Evolutionary conservation across 768 basidiomycete species (phyloP), one percentile per base, ranked within the genome.

Genomic region (Boletus reticuloceps): DNA sequence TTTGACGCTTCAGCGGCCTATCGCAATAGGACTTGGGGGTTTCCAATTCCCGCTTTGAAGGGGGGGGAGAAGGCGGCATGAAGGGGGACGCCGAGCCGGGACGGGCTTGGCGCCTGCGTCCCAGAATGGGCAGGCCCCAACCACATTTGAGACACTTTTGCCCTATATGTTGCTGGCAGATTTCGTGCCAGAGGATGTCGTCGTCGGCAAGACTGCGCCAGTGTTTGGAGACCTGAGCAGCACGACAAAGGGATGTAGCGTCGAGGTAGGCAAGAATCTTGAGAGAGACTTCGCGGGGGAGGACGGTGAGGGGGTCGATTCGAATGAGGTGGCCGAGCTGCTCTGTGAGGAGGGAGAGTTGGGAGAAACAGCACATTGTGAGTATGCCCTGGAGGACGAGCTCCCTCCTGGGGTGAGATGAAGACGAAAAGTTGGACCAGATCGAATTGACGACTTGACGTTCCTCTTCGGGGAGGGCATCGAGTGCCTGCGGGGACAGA

Each of bases 341-440:
- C 59, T 97, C 92, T 31, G 94, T 89, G 55, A 99, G 87, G 47
- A 98, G 89, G 27, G 97, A 98, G 29, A 99, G 86, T 67, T 99
- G 94, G 45, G 91, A 95, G 77, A 97, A 98, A 74, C 97, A 98
- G 72, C 95, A 98, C 94, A 99, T 98, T 16, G 97, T 98, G 62
- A 99, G 85, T 55, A 99, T 82, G 39, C 97, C 97, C 64, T 91
- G 92, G 47, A 99, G 88, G 68, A 98, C 98, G 69, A 98, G 85
- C 51, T 90, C 92, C 37, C 97, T 83, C 36, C 91, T 85, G 6
- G 89, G 84, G 64, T 98, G 94, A 0, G 94, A 86, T 2, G 96
- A 96, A 1, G 92, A 91, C 19, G 94, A 96, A 74, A 99, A 99
- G 64, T 86, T 93, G 60, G 94, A 90, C 97, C 97, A 99, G 63